These are phyloP conservation scores for Physcomitrium patens DNA, from an alignment of 225 moss, liverwort and hornwort species.

Conservation along the genomic window DNA sequence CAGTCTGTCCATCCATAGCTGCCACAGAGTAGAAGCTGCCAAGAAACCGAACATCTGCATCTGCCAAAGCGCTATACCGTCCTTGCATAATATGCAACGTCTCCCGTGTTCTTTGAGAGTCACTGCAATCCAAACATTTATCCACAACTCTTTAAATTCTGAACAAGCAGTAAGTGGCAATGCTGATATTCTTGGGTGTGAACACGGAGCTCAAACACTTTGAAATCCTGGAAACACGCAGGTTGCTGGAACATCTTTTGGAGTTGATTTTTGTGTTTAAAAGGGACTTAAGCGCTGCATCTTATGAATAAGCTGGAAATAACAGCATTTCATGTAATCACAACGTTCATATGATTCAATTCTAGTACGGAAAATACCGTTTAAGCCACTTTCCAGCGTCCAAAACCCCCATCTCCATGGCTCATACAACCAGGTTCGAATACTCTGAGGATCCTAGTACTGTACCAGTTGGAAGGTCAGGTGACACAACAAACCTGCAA, in stretches of 20 bases:
- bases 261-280: neutral
- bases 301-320: neutral
- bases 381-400: neutral
- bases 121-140: constrained; percentile 60
- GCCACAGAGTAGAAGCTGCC: constrained; percentile 98
- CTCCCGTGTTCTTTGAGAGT: constrained; percentile 91
- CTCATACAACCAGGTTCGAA: constrained; percentile 19
- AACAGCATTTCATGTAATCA: neutral
- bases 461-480: neutral
- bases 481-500: constrained; percentile 69
- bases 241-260: constrained; percentile 6
- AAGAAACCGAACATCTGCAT: constrained; percentile 87
- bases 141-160: constrained; percentile 17
- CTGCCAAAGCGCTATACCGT: constrained; percentile 57
- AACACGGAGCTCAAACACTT: constrained; percentile 4
- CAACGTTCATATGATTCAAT: neutral
- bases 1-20: constrained; percentile 98
- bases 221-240: neutral
- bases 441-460: neutral
- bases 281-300: neutral
- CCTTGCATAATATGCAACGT: constrained; percentile 92
- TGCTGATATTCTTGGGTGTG: neutral
- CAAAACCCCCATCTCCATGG: neutral
- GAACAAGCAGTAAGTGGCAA: constrained; percentile 4
- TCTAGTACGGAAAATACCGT: neutral